Base-by-base conservation (phyloP, 305 asterid species). In the Vinca major region DNA sequence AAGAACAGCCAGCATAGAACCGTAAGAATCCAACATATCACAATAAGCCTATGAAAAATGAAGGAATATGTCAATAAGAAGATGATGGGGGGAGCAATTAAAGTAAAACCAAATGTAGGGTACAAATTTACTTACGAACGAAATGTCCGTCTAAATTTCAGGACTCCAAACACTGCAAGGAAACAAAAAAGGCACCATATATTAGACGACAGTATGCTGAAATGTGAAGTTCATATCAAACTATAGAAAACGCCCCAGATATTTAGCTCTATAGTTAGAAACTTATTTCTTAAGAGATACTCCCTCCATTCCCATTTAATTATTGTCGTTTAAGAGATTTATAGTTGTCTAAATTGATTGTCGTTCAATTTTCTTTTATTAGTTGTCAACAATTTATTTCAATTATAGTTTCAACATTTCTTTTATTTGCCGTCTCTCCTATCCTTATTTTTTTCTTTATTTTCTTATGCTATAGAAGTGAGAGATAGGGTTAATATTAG, bases 1-100 rank as follows among this genome's bases (percentile, higher is more conserved):
- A 86, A 90, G 68, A 84, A 83, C 16, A 90, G 62, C 97, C 92
- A 92, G 84, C 91, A 84, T 48, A 86, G 69, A 40, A 69, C 75
- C 2, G 95, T 81, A 70, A 88, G 73, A 14, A 79, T 81, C 97
- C 93, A 90, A 82, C 96, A 84, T 12, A 86, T 41, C 66, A 62
- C 79, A 68, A 90, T 79, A 8, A 86, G 63, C 76, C 98, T 92
- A 90, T 78, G 66, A 47, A 37, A 17, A 51, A 21, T 33, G 33
- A 36, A n/a, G 37, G 37, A 61, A 37, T 43, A 56, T 6, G 36
- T 65, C 5, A 71, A 54, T 61, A 54, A 53, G 56, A 54, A 53
- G 56, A 19, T 55, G 4, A 10, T 33, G 13, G 21, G 14, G 3
- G 10, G 9, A 5, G 49, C 7, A 45, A 45, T 8, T 45, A 45